Conservation (phyloP, 495 filamentous ascomycete species). For the Daldinia decipiens region DNA sequence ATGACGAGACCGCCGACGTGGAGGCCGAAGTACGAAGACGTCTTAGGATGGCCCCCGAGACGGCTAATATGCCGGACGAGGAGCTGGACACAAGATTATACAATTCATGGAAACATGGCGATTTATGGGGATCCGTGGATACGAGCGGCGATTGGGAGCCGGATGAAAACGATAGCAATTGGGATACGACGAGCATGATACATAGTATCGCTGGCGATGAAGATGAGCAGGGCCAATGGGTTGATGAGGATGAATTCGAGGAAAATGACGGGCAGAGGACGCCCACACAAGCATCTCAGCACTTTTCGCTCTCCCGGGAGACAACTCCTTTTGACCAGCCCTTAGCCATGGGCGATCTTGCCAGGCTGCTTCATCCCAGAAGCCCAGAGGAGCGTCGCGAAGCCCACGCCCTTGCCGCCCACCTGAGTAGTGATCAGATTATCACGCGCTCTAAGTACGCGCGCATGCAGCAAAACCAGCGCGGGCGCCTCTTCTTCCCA, state of each 20-base stretch:
- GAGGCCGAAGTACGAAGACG: slow-evolving; percentile 76
- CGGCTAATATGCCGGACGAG: slow-evolving; percentile 59
- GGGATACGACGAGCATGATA: slow-evolving; percentile 60
- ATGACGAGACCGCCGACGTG: slow-evolving; percentile 57
- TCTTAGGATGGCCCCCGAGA: slow-evolving; percentile 47
- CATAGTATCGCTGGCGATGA: slow-evolving; percentile 44
- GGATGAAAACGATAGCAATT: slow-evolving; percentile 61
- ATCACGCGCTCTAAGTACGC: slow-evolving; percentile 84
- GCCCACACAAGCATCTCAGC: slow-evolving; percentile 67
- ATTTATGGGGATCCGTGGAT: slow-evolving; percentile 85
- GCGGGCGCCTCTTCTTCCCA: slow-evolving; percentile 70
- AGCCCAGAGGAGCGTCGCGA: slow-evolving; percentile 80
- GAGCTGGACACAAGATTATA: slow-evolving; percentile 79
- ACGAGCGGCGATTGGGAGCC: slow-evolving; percentile 72
- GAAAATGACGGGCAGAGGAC: slow-evolving; percentile 72
- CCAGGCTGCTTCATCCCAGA: slow-evolving; percentile 84
- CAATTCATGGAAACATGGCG: slow-evolving; percentile 79
- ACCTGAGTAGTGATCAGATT: slow-evolving; percentile 73
- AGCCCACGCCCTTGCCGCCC: slow-evolving; percentile 83
- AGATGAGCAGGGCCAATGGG: slow-evolving; percentile 52
- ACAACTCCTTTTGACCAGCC: slow-evolving; percentile 70
- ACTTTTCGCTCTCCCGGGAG: slow-evolving; percentile 61
- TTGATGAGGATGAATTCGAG: slow-evolving; percentile 47
- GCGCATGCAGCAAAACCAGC: slow-evolving; percentile 69
- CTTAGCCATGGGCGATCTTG: slow-evolving; percentile 74